Evolutionary conservation across 2,329 filamentous ascomycete species (phyloP).

Genomic region (Colletotrichum theobromicola): DNA sequence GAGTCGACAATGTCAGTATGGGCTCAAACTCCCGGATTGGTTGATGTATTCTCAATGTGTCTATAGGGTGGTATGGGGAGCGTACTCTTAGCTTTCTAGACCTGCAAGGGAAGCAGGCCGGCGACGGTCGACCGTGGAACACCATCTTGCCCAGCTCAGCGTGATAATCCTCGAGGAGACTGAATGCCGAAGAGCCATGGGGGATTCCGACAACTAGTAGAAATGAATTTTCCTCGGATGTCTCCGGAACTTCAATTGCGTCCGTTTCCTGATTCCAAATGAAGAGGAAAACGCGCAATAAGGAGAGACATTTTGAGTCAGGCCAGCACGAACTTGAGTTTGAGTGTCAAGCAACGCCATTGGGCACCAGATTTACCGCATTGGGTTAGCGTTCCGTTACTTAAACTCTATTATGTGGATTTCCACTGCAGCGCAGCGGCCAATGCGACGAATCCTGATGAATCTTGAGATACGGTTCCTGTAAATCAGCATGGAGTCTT

Average conservation of each 20-base stretch:
- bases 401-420: not conserved
- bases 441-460: not conserved
- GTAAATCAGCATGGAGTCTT: not conserved
- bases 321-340: not conserved
- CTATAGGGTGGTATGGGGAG: no score
- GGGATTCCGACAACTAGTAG: not conserved
- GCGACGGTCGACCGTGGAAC: slow-evolving; percentile 25
- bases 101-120: slow-evolving; percentile 28
- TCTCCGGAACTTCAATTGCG: not conserved
- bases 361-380: not conserved
- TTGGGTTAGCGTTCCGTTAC: not conserved
- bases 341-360: not conserved
- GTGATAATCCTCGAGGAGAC: not conserved
- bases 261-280: not conserved
- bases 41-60: not conserved
- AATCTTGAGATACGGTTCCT: not conserved
- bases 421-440: not conserved
- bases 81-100: slow-evolving; percentile 27
- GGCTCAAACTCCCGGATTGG: not conserved
- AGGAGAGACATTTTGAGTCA: not conserved
- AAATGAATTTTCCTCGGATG: not conserved
- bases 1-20: not conserved
- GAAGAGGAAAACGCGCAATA: not conserved
- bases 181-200: not conserved
- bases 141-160: slow-evolving; percentile 21